Evolutionary conservation across 495 filamentous ascomycete genomes (phyloP).

Genomic region (Tetracladium marchalianum): DNA sequence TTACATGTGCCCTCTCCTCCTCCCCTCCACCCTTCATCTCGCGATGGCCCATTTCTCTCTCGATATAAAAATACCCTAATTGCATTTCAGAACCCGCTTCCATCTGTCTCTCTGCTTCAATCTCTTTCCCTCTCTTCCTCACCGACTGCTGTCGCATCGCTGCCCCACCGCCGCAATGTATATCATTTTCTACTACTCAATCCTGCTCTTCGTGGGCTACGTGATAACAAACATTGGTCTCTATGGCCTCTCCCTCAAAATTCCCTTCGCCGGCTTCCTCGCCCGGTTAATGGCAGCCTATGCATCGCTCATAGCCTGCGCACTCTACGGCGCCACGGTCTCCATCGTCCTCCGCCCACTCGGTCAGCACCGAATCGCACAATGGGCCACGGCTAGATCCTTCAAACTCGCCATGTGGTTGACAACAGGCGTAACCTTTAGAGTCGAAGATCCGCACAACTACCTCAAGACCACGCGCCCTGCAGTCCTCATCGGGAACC

Average conservation of each 20-base stretch:
- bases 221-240: constrained; percentile 47
- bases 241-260: constrained; percentile 45
- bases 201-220: constrained; percentile 47
- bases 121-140: background rate
- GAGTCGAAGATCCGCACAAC: constrained; percentile 56
- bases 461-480: constrained; percentile 58
- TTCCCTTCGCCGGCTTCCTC: constrained; percentile 52
- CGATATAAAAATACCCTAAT: background rate
- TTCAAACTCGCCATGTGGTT: constrained; percentile 76
- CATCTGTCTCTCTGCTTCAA: background rate
- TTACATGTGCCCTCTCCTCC: background rate
- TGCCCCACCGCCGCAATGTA: constrained; percentile 8
- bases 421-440: constrained; percentile 70
- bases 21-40: background rate
- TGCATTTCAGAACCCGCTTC: background rate
- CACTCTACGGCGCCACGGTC: constrained; percentile 68
- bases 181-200: constrained; percentile 29
- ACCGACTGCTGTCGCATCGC: background rate
- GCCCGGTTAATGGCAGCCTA: constrained; percentile 67
- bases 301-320: constrained; percentile 51
- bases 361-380: constrained; percentile 64
- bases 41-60: background rate
- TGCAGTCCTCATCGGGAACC: constrained; percentile 85
- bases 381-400: constrained; percentile 72
- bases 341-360: constrained; percentile 61